Conservation (phyloP, 495 filamentous ascomycete species). For the Rostrohypoxylon terebratum region DNA sequence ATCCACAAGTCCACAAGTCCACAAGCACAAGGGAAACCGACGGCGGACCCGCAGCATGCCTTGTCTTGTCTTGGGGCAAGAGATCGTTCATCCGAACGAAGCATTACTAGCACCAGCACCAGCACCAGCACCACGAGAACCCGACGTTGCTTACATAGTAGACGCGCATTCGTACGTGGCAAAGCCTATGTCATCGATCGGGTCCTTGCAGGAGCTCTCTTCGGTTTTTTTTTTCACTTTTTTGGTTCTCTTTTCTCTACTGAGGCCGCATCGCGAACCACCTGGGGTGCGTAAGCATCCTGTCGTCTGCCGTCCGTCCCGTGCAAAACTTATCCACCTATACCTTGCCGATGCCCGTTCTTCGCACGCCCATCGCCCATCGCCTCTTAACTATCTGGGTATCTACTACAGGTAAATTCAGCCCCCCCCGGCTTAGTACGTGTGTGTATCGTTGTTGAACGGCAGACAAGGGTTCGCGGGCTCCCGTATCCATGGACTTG, state of each 20-base stretch:
- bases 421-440: conserved; percentile 12
- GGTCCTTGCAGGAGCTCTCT: conserved; percentile 38
- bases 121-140: conserved; percentile 30
- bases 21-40: conserved; percentile 41
- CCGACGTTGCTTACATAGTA: conserved; percentile 36
- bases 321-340: neutral
- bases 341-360: conserved; percentile 6
- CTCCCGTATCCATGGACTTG: conserved; percentile 49
- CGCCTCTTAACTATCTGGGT: no score
- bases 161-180: conserved; percentile 36
- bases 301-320: conserved; percentile 13
- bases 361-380: conserved; percentile 7
- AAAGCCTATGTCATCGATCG: conserved; percentile 31
- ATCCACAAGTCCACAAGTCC: no score
- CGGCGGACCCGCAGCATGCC: no score
- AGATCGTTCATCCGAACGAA: conserved; percentile 44
- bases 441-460: conserved; percentile 46
- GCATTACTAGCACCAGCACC: no score
- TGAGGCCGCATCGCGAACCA: conserved; percentile 19
- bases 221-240: neutral
- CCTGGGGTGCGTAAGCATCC: conserved; percentile 1
- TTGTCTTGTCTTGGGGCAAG: conserved; percentile 41
- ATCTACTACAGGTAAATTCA: no score
- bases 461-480: conserved; percentile 39
- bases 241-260: neutral